These are phyloP conservation scores for Aspergillus fischeri DNA, from an alignment of 2,329 filamentous ascomycete genomes.

Conservation along the genomic window DNA sequence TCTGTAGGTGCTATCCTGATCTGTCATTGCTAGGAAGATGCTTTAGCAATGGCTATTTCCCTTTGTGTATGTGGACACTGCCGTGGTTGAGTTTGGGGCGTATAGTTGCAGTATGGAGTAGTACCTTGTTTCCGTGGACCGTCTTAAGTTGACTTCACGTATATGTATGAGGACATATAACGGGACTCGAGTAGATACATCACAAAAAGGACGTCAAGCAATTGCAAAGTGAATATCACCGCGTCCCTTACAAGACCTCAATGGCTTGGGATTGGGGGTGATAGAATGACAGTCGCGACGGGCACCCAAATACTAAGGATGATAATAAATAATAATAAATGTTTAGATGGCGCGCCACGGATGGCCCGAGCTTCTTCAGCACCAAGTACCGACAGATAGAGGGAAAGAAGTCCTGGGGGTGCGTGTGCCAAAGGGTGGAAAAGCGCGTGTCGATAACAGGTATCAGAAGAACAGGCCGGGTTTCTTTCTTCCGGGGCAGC, in stretches of 20 bases:
- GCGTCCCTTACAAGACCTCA: neutral
- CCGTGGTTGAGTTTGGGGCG: neutral
- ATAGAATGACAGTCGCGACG: neutral
- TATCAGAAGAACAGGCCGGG: conserved; percentile 14
- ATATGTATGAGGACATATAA: neutral
- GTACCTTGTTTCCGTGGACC: neutral
- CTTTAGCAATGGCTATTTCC: conserved; percentile 12
- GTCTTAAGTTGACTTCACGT: neutral
- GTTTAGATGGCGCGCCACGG: conserved; percentile 10
- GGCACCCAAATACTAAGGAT: neutral
- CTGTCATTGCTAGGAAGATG: conserved; percentile 38
- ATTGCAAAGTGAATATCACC: neutral
- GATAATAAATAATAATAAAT: neutral
- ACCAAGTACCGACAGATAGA: neutral
- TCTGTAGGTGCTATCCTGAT: conserved; percentile 43
- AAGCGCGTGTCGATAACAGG: conserved; percentile 12
- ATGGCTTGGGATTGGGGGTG: neutral
- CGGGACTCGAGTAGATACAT: neutral
- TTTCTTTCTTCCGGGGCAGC: conserved; percentile 16
- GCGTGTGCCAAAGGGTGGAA: conserved; percentile 14
- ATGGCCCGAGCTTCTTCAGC: conserved; percentile 14
- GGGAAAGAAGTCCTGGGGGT: conserved; percentile 4
- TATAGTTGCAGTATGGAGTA: neutral
- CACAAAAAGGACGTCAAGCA: neutral
- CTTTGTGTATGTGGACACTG: neutral